phyloP scores from a whole-genome alignment of 192 early-diverging fungal genomes.

The Rhizoclosmatium globosum region DNA sequence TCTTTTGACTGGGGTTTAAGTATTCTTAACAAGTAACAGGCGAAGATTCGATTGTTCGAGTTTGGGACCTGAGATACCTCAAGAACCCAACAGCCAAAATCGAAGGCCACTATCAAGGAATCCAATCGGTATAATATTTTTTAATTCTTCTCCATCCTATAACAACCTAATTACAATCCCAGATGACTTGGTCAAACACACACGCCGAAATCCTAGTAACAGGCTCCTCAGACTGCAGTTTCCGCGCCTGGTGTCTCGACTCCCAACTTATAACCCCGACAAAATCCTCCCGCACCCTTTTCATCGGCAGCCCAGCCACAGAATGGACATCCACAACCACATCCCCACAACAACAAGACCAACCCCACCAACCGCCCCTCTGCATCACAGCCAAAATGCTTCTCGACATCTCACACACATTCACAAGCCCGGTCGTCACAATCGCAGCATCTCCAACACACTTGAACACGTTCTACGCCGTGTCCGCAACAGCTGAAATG shows the following conservation, averaged over 20 bases:
- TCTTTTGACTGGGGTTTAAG: not conserved
- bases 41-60: slow-evolving; percentile 63
- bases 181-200: slow-evolving; percentile 74
- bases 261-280: slow-evolving; percentile 24
- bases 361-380: not conserved
- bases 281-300: slow-evolving; percentile 35
- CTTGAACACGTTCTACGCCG: slow-evolving; percentile 53
- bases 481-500: slow-evolving; percentile 48
- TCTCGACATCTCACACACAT: not conserved
- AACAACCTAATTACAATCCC: not conserved
- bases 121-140: slow-evolving; percentile 52
- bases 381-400: slow-evolving; percentile 50
- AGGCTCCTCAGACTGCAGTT: slow-evolving; percentile 62
- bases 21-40: slow-evolving; percentile 39
- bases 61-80: slow-evolving; percentile 78
- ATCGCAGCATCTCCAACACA: slow-evolving; percentile 41
- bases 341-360: not conserved
- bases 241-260: slow-evolving; percentile 63
- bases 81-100: slow-evolving; percentile 57
- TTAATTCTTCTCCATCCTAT: slow-evolving; percentile 11
- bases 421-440: not conserved
- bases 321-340: slow-evolving; percentile 41
- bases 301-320: slow-evolving; percentile 56
- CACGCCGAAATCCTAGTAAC: slow-evolving; percentile 72
- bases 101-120: slow-evolving; percentile 59